These are phyloP conservation scores for Chaetomium tenue DNA, from an alignment of 495 filamentous ascomycete species.

Conservation along the genomic window DNA sequence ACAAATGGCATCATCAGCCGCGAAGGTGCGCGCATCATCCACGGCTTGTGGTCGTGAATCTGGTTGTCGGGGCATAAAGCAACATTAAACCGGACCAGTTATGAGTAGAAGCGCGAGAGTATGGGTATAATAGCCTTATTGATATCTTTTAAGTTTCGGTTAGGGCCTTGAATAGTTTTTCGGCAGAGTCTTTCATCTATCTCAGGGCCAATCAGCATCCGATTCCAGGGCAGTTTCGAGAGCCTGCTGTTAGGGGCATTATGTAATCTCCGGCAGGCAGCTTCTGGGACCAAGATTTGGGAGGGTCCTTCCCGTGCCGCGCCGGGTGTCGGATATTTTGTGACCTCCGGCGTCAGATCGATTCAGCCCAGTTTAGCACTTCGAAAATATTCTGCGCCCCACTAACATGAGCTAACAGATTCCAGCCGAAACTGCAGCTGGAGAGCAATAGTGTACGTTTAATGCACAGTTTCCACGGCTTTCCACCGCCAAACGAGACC, in stretches of 20 bases:
- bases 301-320: slow-evolving; percentile 12
- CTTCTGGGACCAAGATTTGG: neutral
- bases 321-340: slow-evolving; percentile 10
- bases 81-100: neutral
- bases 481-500: no score
- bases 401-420: neutral
- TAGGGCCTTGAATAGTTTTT: neutral
- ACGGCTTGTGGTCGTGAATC: neutral
- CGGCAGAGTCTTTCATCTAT: slow-evolving; percentile 7
- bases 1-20: slow-evolving; percentile 16
- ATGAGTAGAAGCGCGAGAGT: neutral
- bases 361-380: slow-evolving; percentile 12
- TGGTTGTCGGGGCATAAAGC: neutral
- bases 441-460: neutral
- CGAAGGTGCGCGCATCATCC: neutral
- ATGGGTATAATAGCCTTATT: slow-evolving; percentile 1
- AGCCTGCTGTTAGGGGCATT: neutral
- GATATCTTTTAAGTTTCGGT: neutral
- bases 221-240: neutral
- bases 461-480: neutral
- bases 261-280: neutral
- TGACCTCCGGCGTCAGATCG: slow-evolving; percentile 9
- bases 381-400: neutral
- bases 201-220: slow-evolving; percentile 14
- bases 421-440: neutral